Evolutionary conservation across 805 yeast genomes (phyloP).

Genomic region (Yamadazyma philogaea): DNA sequence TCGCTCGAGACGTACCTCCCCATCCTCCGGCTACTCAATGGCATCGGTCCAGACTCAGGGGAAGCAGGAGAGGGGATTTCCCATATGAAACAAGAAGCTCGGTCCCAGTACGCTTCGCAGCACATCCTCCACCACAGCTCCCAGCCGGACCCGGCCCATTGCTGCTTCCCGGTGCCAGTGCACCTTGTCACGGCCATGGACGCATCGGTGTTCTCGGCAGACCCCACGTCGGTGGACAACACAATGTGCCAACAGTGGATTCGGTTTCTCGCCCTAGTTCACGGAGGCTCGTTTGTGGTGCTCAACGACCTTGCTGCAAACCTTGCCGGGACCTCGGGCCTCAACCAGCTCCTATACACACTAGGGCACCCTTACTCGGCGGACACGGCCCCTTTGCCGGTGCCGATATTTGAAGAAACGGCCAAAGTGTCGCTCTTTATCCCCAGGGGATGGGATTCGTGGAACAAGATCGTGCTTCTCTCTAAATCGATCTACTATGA

Average conservation of each 20-base stretch:
- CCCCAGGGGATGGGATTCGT: slow-evolving; percentile 52
- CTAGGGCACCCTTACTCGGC: neutral
- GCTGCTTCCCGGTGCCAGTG: neutral
- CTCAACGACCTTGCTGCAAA: neutral
- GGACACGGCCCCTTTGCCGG: neutral
- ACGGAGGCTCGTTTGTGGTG: slow-evolving; percentile 21
- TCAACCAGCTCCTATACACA: neutral
- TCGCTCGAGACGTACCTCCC: slow-evolving; percentile 14
- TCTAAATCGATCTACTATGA: slow-evolving; percentile 22
- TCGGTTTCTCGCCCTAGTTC: slow-evolving; percentile 30
- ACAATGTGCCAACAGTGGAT: slow-evolving; percentile 33
- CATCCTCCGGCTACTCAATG: slow-evolving; percentile 12
- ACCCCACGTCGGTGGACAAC: slow-evolving; percentile 16
- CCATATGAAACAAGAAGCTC: too few relatives aligned
- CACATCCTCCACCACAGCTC: slow-evolving; percentile 1
- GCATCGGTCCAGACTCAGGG: neutral
- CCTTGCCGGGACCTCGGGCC: neutral
- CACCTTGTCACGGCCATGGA: slow-evolving; percentile 1
- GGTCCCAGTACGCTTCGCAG: neutral
- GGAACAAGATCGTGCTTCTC: slow-evolving; percentile 44
- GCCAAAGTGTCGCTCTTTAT: slow-evolving; percentile 21
- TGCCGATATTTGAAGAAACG: neutral
- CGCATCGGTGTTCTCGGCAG: neutral
- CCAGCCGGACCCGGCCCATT: neutral
- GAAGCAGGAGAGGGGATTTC: too few relatives aligned